A percentile compares a stretch with the other conserved stretches of the same genome.
These are phyloP conservation scores for Myriosclerotinia scirpicola DNA, from an alignment of 2,329 filamentous ascomycete genomes.

Conservation along the genomic window DNA sequence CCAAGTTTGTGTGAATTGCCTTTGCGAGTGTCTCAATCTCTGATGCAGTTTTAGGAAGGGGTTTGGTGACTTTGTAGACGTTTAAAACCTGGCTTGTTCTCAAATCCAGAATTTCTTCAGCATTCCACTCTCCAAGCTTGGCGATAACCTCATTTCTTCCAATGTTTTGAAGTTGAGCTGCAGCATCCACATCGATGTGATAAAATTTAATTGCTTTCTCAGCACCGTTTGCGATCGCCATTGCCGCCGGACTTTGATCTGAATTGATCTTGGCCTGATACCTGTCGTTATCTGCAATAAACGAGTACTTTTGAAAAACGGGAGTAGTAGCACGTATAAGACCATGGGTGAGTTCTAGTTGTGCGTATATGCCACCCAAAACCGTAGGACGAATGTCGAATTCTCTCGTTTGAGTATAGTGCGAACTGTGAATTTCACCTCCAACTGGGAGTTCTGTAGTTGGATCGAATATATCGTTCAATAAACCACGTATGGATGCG, in stretches of 20 bases:
- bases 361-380: conserved; percentile 56
- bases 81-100: conserved; percentile 53
- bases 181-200: conserved; percentile 50
- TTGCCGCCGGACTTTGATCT: conserved; percentile 46
- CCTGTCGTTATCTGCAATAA: conserved; percentile 40
- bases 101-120: conserved; percentile 51
- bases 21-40: conserved; percentile 49
- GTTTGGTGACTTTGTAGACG: conserved; percentile 52
- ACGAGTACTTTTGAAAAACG: conserved; percentile 58
- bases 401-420: conserved; percentile 48
- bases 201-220: conserved; percentile 47
- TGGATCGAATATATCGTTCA: conserved; percentile 52
- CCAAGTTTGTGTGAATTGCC: conserved; percentile 52
- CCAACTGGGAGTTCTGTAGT: conserved; percentile 42
- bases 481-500: conserved; percentile 48
- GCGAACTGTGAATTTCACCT: conserved; percentile 49
- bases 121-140: conserved; percentile 55
- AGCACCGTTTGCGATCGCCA: conserved; percentile 47
- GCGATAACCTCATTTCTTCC: conserved; percentile 51
- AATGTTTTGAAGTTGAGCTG: conserved; percentile 41
- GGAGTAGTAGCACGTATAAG: conserved; percentile 57
- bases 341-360: conserved; percentile 59
- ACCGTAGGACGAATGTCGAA: conserved; percentile 55
- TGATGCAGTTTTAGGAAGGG: conserved; percentile 46
- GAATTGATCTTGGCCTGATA: conserved; percentile 41